Percentiles rank a stretch among this genome's conserved stretches.
Evolutionary conservation across 768 basidiomycete species (phyloP).

Genomic region (Mycena vulgaris): DNA sequence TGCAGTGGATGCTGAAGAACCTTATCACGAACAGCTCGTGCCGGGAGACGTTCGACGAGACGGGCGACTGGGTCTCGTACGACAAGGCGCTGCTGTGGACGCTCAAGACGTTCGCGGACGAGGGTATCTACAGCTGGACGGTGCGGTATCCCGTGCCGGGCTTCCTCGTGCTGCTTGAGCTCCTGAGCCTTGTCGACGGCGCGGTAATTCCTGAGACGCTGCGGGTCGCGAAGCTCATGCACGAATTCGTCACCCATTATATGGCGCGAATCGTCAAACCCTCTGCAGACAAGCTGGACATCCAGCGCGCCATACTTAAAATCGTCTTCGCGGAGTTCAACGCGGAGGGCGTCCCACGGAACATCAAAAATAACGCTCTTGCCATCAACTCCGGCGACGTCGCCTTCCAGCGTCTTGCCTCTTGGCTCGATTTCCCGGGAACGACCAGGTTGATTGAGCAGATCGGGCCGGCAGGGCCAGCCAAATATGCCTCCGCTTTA

Average conservation of each 20-base stretch:
- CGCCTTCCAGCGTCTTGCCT: conserved; percentile 14
- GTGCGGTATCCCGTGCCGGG: conserved; percentile 37
- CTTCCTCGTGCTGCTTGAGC: conserved; percentile 38
- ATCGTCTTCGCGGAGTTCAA: conserved; percentile 39
- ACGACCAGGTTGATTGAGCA: conserved; percentile 31
- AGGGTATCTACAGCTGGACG: conserved; percentile 39
- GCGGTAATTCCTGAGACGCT: conserved; percentile 31
- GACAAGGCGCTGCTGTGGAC: conserved; percentile 35
- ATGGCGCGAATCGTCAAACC: conserved; percentile 32
- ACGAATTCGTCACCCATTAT: conserved; percentile 35
- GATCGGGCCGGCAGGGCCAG: conserved; percentile 10
- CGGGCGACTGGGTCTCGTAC: conserved; percentile 33
- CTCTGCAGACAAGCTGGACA: conserved; percentile 15
- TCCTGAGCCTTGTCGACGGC: conserved; percentile 22
- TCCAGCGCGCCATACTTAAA: conserved; percentile 35
- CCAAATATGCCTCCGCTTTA: conserved; percentile 30
- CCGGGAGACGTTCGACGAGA: conserved; percentile 40
- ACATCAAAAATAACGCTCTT: conserved; percentile 24
- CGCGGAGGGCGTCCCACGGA: conserved; percentile 33
- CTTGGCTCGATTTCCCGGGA: conserved; percentile 29
- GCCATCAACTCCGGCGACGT: conserved; percentile 32
- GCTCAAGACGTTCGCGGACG: conserved; percentile 34
- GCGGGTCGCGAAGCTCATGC: conserved; percentile 34
- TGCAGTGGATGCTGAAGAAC: conserved; percentile 35
- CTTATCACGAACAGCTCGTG: conserved; percentile 33